These are phyloP conservation scores for Aureobasidium sp. DNA, from an alignment of 2,329 filamentous ascomycete genomes.

Conservation along the genomic window DNA sequence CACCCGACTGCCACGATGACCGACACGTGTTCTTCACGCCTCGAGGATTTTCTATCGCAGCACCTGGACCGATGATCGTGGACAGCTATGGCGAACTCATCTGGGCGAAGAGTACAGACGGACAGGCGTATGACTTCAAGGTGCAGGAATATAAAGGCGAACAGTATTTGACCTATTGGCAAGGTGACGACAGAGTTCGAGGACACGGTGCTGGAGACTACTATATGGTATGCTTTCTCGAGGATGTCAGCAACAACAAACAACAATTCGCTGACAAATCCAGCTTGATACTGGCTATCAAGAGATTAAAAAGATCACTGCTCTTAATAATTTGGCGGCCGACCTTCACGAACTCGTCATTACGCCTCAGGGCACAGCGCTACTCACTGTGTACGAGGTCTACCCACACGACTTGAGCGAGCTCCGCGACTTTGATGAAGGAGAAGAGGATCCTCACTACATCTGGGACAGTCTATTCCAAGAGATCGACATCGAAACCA, in stretches of 20 bases:
- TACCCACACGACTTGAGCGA: slow-evolving; percentile 18
- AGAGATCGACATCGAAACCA: slow-evolving; percentile 42
- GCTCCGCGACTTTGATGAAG: slow-evolving; percentile 24
- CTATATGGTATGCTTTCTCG: slow-evolving; percentile 23
- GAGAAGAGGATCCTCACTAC: slow-evolving; percentile 22
- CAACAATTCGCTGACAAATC: background rate
- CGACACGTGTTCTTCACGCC: slow-evolving; percentile 25
- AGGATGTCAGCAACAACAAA: no score
- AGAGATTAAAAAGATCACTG: slow-evolving; percentile 31
- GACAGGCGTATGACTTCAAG: slow-evolving; percentile 29
- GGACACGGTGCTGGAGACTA: slow-evolving; percentile 28
- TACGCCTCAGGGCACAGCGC: slow-evolving; percentile 32
- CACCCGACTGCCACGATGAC: slow-evolving; percentile 10
- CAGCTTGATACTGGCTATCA: slow-evolving; percentile 29
- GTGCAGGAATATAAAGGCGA: slow-evolving; percentile 29
- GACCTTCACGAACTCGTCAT: slow-evolving; percentile 39
- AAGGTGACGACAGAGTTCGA: slow-evolving; percentile 29
- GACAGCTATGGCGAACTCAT: slow-evolving; percentile 24
- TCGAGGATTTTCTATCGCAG: slow-evolving; percentile 23
- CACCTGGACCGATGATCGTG: slow-evolving; percentile 28
- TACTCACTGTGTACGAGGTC: slow-evolving; percentile 34
- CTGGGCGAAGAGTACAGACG: slow-evolving; percentile 26
- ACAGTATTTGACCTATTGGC: slow-evolving; percentile 33
- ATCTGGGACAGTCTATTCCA: slow-evolving; percentile 27
- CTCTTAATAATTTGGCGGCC: slow-evolving; percentile 28